Evolutionary conservation across 176 grass and related monocot species (phyloP).

Genomic region (Typha latifolia): DNA sequence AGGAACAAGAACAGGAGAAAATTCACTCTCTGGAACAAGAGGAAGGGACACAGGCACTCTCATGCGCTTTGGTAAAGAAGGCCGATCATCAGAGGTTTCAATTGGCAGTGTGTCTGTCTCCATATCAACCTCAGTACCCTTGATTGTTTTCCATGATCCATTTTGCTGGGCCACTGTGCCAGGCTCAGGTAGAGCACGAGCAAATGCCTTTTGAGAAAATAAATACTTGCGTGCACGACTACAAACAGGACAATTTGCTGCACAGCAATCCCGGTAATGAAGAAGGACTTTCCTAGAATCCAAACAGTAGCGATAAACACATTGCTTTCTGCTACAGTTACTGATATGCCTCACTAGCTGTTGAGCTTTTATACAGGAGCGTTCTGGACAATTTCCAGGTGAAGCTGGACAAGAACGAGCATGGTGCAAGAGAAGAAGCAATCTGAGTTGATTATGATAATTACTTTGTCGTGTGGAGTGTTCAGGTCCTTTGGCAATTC

Average conservation of each 20-base stretch:
- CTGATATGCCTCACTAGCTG: slow-evolving; percentile 69
- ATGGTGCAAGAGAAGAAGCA: slow-evolving; percentile 73
- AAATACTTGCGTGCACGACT: slow-evolving; percentile 49
- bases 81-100: slow-evolving; percentile 52
- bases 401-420: slow-evolving; percentile 62
- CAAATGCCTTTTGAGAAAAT: slow-evolving; percentile 44
- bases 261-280: slow-evolving; percentile 63
- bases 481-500: slow-evolving; percentile 28
- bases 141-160: slow-evolving; percentile 32
- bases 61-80: slow-evolving; percentile 50
- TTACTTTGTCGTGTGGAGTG: slow-evolving; percentile 41
- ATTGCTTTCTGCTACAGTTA: slow-evolving; percentile 58
- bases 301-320: slow-evolving; percentile 46
- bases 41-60: slow-evolving; percentile 34
- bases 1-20: slow-evolving; percentile 32
- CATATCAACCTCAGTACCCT: slow-evolving; percentile 39
- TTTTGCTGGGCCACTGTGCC: slow-evolving; percentile 40
- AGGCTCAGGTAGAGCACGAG: slow-evolving; percentile 28
- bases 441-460: slow-evolving; percentile 62
- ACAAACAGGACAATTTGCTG: slow-evolving; percentile 75
- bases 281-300: slow-evolving; percentile 43
- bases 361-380: slow-evolving; percentile 61
- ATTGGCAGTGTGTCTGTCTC: slow-evolving; percentile 45
- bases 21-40: slow-evolving; percentile 39
- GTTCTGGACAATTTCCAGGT: slow-evolving; percentile 69